Conservation (phyloP, 331 rosid genomes). For the Rosa hybrid region DNA sequence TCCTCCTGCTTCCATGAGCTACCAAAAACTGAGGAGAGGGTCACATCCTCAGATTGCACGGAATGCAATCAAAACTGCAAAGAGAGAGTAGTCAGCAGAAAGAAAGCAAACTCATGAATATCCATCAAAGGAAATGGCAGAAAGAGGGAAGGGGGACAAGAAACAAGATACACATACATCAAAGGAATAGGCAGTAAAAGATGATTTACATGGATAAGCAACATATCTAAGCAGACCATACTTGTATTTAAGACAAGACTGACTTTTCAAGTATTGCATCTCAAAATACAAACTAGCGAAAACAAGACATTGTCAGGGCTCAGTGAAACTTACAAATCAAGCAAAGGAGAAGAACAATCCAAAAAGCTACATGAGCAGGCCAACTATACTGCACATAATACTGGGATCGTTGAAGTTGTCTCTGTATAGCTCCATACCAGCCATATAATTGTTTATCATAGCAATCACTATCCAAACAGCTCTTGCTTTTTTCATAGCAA, state of each 20-base stretch:
- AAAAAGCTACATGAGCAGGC: conserved; percentile 56
- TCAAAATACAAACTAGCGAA: background rate
- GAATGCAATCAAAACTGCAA: conserved; percentile 69
- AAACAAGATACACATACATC: background rate
- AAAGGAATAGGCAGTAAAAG: background rate
- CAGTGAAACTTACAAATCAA: conserved; percentile 62
- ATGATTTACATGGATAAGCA: background rate
- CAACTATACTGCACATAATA: conserved; percentile 85
- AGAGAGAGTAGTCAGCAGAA: conserved; percentile 30
- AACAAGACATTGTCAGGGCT: background rate
- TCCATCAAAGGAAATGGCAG: background rate
- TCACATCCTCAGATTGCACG: conserved; percentile 48
- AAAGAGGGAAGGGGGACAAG: background rate
- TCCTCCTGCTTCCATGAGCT: conserved; percentile 24
- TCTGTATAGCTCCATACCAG: conserved; percentile 85
- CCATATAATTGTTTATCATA: conserved; percentile 80
- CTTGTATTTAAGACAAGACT: no score
- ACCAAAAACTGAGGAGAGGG: conserved; percentile 22
- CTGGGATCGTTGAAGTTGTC: conserved; percentile 89
- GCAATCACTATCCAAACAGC: conserved; percentile 60
- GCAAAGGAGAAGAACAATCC: conserved; percentile 66
- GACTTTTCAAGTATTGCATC: no score
- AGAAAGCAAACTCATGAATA: background rate
- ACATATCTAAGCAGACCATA: background rate
- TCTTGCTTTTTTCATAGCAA: conserved; percentile 65